A percentile compares a stretch with the other conserved stretches of the same genome.
Conservation (phyloP, 495 filamentous ascomycete species). For the Aspergillus avenaceus region DNA sequence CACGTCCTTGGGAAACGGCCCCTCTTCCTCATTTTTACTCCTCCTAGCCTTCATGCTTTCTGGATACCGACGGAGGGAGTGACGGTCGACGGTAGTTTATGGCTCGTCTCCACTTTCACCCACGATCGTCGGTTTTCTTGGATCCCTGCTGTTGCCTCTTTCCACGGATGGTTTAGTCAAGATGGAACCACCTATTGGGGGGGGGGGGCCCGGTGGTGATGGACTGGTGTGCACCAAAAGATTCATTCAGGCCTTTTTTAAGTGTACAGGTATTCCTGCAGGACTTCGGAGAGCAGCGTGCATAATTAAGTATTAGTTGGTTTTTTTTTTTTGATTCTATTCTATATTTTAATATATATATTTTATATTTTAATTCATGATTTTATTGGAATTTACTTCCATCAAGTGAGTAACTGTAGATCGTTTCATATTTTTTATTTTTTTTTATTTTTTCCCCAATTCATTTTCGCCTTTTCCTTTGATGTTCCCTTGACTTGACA, state of each 20-base stretch:
- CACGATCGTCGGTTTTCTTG: conserved; percentile 43
- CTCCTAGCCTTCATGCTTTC: conserved; percentile 17
- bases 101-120: conserved; percentile 31
- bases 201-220: background rate
- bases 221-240: background rate
- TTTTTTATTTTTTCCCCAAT: background rate
- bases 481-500: no score
- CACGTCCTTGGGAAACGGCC: conserved; percentile 2
- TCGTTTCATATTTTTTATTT: background rate
- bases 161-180: conserved; percentile 13
- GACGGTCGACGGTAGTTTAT: conserved; percentile 29
- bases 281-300: conserved; percentile 5
- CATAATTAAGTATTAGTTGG: background rate
- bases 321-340: background rate
- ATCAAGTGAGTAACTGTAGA: no score
- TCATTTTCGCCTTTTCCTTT: no score
- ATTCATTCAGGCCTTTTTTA: background rate
- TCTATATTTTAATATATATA: background rate
- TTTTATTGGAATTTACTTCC: no score
- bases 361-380: no score
- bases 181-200: conserved; percentile 15
- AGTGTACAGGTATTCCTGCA: conserved; percentile 8
- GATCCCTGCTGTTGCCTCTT: conserved; percentile 22
- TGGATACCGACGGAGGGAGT: conserved; percentile 11
- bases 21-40: conserved; percentile 20